Evolutionary conservation across 345 rosid genomes (phyloP).

Genomic region (Brassica napus): DNA sequence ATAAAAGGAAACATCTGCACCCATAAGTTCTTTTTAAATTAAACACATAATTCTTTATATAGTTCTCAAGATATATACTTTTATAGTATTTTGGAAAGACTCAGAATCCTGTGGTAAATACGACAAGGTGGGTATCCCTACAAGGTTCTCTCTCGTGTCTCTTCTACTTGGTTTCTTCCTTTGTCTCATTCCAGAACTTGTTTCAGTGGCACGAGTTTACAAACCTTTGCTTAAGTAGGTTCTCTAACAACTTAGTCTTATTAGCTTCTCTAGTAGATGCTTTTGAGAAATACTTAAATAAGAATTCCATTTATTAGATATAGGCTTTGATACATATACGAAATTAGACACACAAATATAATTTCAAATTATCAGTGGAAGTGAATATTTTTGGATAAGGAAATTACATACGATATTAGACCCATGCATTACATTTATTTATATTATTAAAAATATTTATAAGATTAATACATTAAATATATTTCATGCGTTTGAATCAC

Average conservation of each 20-base stretch:
- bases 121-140: slow-evolving; percentile 40
- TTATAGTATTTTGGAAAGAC: slow-evolving; percentile 26
- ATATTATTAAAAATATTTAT: neutral
- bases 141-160: slow-evolving; percentile 44
- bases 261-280: neutral
- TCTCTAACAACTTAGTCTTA: neutral
- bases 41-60: slow-evolving; percentile 19
- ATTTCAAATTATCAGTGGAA: too few relatives aligned
- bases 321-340: neutral
- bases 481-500: neutral
- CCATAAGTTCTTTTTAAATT: slow-evolving; percentile 40
- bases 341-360: neutral
- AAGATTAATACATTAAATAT: neutral
- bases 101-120: slow-evolving; percentile 35
- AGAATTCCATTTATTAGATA: neutral
- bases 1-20: slow-evolving; percentile 42
- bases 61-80: slow-evolving; percentile 12
- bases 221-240: slow-evolving; percentile 17
- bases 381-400: neutral
- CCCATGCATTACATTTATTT: neutral
- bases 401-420: neutral
- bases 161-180: slow-evolving; percentile 41
- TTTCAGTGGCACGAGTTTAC: slow-evolving; percentile 31
- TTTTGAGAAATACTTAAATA: neutral
- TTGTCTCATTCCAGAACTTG: slow-evolving; percentile 37